A percentile compares a stretch with the other conserved stretches of the same genome.
phyloP scores from a whole-genome alignment of 2,329 filamentous ascomycete genomes.

The Aspergillus pseudotamarii region DNA sequence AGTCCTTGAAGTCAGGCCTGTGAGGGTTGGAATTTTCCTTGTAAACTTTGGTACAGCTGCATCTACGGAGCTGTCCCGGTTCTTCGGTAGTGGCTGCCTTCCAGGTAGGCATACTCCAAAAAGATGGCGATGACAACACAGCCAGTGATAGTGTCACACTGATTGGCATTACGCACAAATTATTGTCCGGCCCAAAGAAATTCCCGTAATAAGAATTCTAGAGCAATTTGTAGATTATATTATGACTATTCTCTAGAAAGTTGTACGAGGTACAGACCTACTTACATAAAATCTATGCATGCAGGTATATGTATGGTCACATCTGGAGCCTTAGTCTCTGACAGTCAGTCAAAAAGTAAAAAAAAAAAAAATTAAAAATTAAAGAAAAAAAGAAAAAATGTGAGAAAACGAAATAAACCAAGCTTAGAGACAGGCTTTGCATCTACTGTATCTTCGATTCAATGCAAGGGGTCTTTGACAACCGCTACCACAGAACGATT shows the following conservation, averaged over 20 bases:
- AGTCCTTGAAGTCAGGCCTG: not conserved
- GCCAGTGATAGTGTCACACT: conserved; percentile 4
- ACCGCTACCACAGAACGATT: not conserved
- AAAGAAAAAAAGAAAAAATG: too few species aligned
- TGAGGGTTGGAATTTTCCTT: not conserved
- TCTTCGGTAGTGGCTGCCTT: not conserved
- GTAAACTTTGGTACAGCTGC: not conserved
- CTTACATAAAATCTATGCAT: not conserved
- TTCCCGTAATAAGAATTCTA: not conserved
- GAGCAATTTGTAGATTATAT: not conserved
- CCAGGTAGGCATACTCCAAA: not conserved
- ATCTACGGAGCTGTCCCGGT: not conserved
- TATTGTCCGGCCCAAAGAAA: not conserved
- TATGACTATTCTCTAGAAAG: not conserved
- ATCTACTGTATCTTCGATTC: not conserved
- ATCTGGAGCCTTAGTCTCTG: not conserved
- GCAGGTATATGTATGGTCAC: not conserved
- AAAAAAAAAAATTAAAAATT: not conserved
- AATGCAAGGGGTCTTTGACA: conserved; percentile 1
- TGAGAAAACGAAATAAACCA: not conserved
- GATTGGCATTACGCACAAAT: conserved; percentile 5
- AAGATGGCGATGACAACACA: not conserved
- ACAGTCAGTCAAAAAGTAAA: not conserved
- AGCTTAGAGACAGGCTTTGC: not conserved
- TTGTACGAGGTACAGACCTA: not conserved